Conservation (phyloP, 176 grass and related monocot species). For the Triticum timopheevii region DNA sequence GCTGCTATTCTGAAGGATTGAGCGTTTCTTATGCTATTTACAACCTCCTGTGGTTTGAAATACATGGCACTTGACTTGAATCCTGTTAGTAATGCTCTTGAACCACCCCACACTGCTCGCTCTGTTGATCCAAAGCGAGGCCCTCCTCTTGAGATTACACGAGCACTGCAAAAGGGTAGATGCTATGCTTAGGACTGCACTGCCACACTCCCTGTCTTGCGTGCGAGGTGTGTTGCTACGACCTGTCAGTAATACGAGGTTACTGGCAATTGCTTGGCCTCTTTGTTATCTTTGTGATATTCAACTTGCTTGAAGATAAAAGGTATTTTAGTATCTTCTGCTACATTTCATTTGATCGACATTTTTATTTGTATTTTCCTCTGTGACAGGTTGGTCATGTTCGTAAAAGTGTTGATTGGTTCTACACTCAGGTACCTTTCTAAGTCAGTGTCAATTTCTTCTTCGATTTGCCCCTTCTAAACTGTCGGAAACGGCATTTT, state of each 20-base stretch:
- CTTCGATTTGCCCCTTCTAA: neutral
- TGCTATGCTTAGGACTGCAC: neutral
- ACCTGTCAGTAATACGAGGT: neutral
- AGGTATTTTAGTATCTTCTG: neutral
- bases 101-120: neutral
- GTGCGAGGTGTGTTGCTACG: neutral
- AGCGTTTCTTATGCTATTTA: neutral
- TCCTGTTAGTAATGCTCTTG: neutral
- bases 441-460: neutral
- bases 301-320: neutral
- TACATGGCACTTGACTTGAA: neutral
- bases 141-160: neutral
- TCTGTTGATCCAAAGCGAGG: neutral
- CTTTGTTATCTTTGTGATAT: neutral
- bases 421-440: conserved; percentile 73
- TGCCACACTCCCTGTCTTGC: neutral
- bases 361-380: conserved; percentile 6
- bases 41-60: neutral
- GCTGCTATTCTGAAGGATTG: neutral
- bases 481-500: neutral
- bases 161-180: neutral
- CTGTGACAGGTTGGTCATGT: conserved; percentile 61
- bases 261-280: neutral
- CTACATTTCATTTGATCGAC: conserved; percentile 17
- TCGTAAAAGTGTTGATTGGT: conserved; percentile 73